These are phyloP conservation scores for Geopyxis carbonaria DNA, from an alignment of 495 filamentous ascomycete species.

Conservation along the genomic window DNA sequence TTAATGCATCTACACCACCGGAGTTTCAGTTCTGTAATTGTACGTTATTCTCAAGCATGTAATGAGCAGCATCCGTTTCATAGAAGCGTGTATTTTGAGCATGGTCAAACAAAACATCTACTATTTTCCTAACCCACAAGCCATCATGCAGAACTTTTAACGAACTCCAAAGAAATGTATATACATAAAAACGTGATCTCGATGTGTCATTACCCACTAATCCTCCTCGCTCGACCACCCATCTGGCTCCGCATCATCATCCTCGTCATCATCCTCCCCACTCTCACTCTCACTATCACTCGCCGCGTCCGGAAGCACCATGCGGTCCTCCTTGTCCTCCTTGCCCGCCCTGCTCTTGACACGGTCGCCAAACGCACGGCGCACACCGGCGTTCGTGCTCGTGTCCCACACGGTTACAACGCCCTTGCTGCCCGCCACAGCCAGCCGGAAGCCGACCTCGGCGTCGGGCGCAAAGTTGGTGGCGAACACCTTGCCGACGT, in stretches of 20 bases:
- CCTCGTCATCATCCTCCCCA: neutral
- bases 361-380: conserved; percentile 63
- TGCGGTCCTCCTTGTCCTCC: neutral
- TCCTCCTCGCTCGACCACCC: conserved; percentile 3
- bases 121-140: too few relatives aligned
- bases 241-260: conserved; percentile 1
- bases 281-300: neutral
- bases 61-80: too few relatives aligned
- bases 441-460: conserved; percentile 76
- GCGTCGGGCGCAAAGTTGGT: conserved; percentile 73
- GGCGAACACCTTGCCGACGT: conserved; percentile 87
- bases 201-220: neutral
- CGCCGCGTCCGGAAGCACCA: neutral
- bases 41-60: too few relatives aligned
- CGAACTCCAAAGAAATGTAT: neutral
- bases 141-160: too few relatives aligned
- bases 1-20: too few relatives aligned
- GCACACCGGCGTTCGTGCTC: conserved; percentile 79
- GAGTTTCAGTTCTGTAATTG: too few relatives aligned
- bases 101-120: too few relatives aligned
- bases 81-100: too few relatives aligned
- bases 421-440: conserved; percentile 90
- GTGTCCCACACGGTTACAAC: conserved; percentile 93
- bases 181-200: neutral
- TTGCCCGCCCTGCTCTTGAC: conserved; percentile 40